A percentile compares a stretch with the other conserved stretches of the same genome.
phyloP scores from a whole-genome alignment of 2,329 filamentous ascomycete species.

The Cytospora mali region DNA sequence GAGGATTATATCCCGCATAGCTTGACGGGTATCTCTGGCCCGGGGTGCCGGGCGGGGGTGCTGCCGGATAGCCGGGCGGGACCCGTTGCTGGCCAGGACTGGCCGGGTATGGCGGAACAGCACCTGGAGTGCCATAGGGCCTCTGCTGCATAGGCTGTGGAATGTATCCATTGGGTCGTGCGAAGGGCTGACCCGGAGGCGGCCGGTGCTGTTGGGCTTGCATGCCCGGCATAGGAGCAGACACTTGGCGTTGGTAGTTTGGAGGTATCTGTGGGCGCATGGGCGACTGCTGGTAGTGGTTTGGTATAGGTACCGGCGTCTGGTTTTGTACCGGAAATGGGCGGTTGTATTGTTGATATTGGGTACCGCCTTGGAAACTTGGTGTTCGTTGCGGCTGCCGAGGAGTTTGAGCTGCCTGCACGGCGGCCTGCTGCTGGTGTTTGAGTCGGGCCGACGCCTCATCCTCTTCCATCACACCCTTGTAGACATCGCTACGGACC shows the following conservation, averaged over 20 bases:
- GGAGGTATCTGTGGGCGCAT: constrained; percentile 44
- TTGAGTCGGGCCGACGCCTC: constrained; percentile 59
- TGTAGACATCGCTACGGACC: constrained; percentile 72
- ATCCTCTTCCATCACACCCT: constrained; percentile 83
- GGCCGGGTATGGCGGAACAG: constrained; percentile 50
- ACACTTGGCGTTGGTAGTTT: constrained; percentile 41
- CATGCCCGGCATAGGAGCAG: constrained; percentile 42
- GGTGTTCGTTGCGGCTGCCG: constrained; percentile 44
- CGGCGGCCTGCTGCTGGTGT: constrained; percentile 42
- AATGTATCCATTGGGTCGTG: constrained; percentile 51
- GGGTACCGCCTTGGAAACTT: constrained; percentile 40
- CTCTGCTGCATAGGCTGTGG: constrained; percentile 53
- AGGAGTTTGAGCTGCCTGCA: constrained; percentile 35
- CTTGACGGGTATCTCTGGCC: constrained; percentile 43
- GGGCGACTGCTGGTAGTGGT: constrained; percentile 50
- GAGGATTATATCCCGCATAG: constrained; percentile 34
- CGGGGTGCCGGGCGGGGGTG: constrained; percentile 45
- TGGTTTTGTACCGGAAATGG: constrained; percentile 54
- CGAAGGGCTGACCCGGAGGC: constrained; percentile 49
- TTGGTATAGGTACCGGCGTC: constrained; percentile 45
- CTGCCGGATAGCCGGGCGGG: constrained; percentile 43
- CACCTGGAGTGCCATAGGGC: constrained; percentile 48
- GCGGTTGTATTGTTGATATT: constrained; percentile 49
- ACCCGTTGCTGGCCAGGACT: constrained; percentile 47
- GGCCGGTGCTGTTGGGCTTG: constrained; percentile 44